These are phyloP conservation scores for Coemansia sp. DNA, from an alignment of 192 early-diverging fungal species.

Conservation along the genomic window DNA sequence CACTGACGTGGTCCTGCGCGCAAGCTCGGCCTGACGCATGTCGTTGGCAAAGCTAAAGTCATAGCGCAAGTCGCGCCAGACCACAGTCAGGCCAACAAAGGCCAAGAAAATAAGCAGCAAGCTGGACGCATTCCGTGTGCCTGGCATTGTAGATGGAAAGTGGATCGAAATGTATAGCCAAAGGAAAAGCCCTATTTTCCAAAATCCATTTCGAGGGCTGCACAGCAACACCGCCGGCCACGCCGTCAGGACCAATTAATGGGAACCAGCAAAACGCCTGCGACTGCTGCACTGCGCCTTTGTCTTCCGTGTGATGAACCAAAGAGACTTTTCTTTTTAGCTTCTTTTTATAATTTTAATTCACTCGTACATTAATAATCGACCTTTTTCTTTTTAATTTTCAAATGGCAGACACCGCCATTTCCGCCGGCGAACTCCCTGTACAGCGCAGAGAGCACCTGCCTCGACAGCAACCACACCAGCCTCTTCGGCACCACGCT, in stretches of 20 bases:
- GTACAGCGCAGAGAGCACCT: slow-evolving; percentile 40
- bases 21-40: slow-evolving; percentile 33
- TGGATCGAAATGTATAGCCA: no score
- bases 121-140: slow-evolving; percentile 22
- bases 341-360: no score
- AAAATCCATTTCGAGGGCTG: no score
- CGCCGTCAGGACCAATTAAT: no score
- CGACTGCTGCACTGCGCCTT: no score
- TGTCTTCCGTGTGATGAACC: no score
- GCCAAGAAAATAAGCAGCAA: slow-evolving; percentile 28
- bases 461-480: slow-evolving; percentile 43
- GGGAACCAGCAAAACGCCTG: no score
- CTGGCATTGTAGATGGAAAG: slow-evolving; percentile 1
- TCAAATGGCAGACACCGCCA: slow-evolving; percentile 39
- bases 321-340: no score
- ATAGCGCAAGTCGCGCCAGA: slow-evolving; percentile 42
- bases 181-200: no score
- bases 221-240: no score
- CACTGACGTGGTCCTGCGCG: slow-evolving; percentile 20
- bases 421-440: slow-evolving; percentile 29
- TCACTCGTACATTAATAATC: neutral
- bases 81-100: slow-evolving; percentile 22
- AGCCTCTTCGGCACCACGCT: slow-evolving; percentile 24
- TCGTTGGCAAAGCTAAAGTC: slow-evolving; percentile 40
- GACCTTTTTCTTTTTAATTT: no score